Conservation (phyloP, 2,329 filamentous ascomycete genomes). For the Arthroderma sp. region DNA sequence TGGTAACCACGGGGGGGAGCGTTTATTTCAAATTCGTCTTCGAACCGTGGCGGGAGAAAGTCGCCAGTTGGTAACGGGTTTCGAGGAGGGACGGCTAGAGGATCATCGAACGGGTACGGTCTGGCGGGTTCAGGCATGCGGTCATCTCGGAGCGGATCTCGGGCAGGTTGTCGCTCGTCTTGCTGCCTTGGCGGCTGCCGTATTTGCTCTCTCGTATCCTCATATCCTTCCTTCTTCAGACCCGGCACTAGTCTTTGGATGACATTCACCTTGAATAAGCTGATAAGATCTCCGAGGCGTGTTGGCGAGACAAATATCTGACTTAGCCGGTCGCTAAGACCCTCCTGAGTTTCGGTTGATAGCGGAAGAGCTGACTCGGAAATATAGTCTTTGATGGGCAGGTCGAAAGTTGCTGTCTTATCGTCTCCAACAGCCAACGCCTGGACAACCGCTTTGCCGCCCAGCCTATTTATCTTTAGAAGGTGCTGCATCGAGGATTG, state of each 20-base stretch:
- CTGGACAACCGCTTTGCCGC: slow-evolving; percentile 69
- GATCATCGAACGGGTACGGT: slow-evolving; percentile 55
- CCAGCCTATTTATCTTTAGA: slow-evolving; percentile 68
- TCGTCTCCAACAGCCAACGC: slow-evolving; percentile 70
- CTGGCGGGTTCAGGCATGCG: slow-evolving; percentile 47
- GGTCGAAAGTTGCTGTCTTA: slow-evolving; percentile 63
- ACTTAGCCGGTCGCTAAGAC: slow-evolving; percentile 24
- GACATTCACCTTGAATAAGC: slow-evolving; percentile 61
- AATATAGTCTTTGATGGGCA: slow-evolving; percentile 62
- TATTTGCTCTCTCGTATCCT: slow-evolving; percentile 36
- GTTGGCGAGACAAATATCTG: slow-evolving; percentile 61
- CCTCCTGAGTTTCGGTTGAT: slow-evolving; percentile 22
- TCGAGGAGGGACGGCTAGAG: slow-evolving; percentile 46
- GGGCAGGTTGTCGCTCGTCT: slow-evolving; percentile 32
- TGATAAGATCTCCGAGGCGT: slow-evolving; percentile 56
- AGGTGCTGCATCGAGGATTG: slow-evolving; percentile 78
- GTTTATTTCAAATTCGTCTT: slow-evolving; percentile 80
- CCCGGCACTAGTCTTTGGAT: slow-evolving; percentile 73
- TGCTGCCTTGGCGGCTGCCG: slow-evolving; percentile 26
- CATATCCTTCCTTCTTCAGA: slow-evolving; percentile 65
- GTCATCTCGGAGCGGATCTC: slow-evolving; percentile 39
- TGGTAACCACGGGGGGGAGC: slow-evolving; percentile 45
- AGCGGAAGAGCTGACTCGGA: slow-evolving; percentile 47
- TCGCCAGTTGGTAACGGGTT: slow-evolving; percentile 56
- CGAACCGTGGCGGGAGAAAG: slow-evolving; percentile 78